phyloP scores from a whole-genome alignment of 441 rosid species.

The Gossypium davidsonii region DNA sequence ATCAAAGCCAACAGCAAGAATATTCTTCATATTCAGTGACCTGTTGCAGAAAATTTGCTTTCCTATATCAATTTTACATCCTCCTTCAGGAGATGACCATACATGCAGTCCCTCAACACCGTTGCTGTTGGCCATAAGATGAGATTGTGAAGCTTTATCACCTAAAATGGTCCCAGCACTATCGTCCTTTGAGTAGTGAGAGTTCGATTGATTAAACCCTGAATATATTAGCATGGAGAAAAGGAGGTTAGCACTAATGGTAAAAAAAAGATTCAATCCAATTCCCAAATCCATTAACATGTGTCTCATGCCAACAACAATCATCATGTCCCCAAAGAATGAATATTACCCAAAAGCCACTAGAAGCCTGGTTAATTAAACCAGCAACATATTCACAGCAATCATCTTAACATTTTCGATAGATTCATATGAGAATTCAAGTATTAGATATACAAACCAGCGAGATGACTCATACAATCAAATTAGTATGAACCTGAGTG shows the following conservation, averaged over 20 bases:
- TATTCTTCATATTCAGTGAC: conserved; percentile 87
- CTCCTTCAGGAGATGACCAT: conserved; percentile 78
- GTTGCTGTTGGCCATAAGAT: conserved; percentile 22
- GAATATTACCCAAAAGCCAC: neutral
- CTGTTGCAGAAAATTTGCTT: conserved; percentile 92
- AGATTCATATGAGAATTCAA: neutral
- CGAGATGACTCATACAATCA: neutral
- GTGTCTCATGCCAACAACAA: neutral
- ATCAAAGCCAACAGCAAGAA: conserved; percentile 90
- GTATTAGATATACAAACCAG: neutral
- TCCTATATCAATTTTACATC: conserved; percentile 46
- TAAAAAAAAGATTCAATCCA: neutral
- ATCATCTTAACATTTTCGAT: neutral
- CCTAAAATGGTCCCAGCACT: conserved; percentile 24
- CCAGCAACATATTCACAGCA: too few species aligned
- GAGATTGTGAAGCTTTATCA: conserved; percentile 30
- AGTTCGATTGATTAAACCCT: conserved; percentile 46
- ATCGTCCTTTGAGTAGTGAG: conserved; percentile 51
- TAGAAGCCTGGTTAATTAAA: neutral
- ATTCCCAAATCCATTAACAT: neutral
- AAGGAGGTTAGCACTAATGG: neutral
- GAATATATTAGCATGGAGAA: conserved; percentile 20
- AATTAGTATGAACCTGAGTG: neutral
- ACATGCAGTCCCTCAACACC: conserved; percentile 38
- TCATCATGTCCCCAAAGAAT: too few species aligned